Base-by-base conservation (phyloP, 305 asterid genomes). In the Fraxinus xanthoxyloides region DNA sequence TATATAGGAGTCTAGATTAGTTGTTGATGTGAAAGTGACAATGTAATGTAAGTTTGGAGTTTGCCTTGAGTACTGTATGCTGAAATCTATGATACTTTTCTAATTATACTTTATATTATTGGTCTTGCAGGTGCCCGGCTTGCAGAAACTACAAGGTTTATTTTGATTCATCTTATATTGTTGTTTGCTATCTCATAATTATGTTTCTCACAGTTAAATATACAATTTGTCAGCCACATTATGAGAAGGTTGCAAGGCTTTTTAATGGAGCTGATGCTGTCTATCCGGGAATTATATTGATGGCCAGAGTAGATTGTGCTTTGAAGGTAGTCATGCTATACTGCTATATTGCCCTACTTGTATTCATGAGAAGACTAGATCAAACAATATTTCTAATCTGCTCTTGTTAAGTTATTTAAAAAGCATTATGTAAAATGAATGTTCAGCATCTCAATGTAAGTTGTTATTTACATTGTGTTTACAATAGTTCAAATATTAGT, bases 261-360 rank as follows among this genome's bases (percentile, higher is more conserved):
- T 94, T 92, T 75, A 94, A 94, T 75, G 98, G 98, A 75, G 89
- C 93, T 34, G 88, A 90, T 81, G 97, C 98, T 24, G 87, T 80
- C 86, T 94, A 94, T 87, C 97, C 96, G 3, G 98, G 98, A 79
- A 87, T 82, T 61, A 43, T 94, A 87, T 90, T 94, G 84, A 85
- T 94, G 93, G 84, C 94, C 72, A 89, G 97, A 87, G 98, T 94
- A 69, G 98, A 94, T 83, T 94, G 98, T 81, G 98, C 98, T 77
- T 34, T 36, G 78, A 87, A 90, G 98, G 98, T 94, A 89, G 36
- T 67, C 74, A 28, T 67, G 74, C 74, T 28, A 13, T 67, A 67
- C 38, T 70, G 43, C 76, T 70, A 31, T 31, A 32, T n/a, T 69
- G 31, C 43, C 75, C 36, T 28, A 28, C 35, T 31, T 69, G 23